phyloP scores from a whole-genome alignment of 176 grass and related monocot species.

The Carex kokanica region DNA sequence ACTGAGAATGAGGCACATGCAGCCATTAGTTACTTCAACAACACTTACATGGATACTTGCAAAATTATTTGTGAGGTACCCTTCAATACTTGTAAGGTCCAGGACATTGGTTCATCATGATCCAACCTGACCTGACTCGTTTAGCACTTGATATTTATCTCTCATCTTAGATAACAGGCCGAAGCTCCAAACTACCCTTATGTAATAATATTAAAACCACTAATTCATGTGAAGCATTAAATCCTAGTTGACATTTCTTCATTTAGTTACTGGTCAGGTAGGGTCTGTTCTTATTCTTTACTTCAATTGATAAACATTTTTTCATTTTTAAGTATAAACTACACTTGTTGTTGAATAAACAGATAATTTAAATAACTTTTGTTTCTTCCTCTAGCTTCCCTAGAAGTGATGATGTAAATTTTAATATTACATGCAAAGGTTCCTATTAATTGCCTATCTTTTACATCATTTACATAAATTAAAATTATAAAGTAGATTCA shows the following conservation, averaged over 20 bases:
- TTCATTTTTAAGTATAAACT: not conserved
- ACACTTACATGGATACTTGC: conserved; percentile 87
- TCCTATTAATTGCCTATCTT: not conserved
- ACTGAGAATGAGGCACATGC: conserved; percentile 75
- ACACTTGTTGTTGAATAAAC: not conserved
- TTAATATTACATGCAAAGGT: not conserved
- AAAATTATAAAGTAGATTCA: no score
- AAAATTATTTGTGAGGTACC: conserved; percentile 93
- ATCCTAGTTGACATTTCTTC: not conserved
- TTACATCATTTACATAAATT: not conserved
- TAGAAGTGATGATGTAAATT: not conserved
- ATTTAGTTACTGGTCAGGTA: no score
- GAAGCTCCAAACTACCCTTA: not conserved
- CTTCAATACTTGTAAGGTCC: not conserved
- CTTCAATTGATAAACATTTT: not conserved
- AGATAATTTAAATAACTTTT: not conserved
- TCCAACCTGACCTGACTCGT: not conserved
- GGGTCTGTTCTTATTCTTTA: not conserved
- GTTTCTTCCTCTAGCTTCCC: not conserved
- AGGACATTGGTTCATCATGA: conserved; percentile 1
- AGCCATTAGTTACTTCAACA: conserved; percentile 80
- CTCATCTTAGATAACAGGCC: not conserved
- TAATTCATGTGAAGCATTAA: not conserved
- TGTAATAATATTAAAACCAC: not conserved
- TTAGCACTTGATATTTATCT: not conserved